A percentile compares a stretch with the other conserved stretches of the same genome.
Conservation (phyloP, 2,329 filamentous ascomycete species). For the Arthrinium puccinioides region DNA sequence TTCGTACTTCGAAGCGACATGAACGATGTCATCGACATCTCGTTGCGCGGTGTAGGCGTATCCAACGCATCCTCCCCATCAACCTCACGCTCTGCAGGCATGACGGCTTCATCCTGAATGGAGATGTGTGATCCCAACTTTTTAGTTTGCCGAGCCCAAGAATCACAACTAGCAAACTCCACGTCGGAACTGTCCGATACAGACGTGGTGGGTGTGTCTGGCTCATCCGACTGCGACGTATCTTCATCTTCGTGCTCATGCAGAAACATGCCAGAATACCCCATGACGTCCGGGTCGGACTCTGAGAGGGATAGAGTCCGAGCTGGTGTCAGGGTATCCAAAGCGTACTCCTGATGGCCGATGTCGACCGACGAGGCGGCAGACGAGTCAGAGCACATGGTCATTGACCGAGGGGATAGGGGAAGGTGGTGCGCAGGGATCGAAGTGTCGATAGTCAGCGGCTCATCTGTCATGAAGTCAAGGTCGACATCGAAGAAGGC, state of each 20-base stretch:
- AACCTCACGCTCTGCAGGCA: conserved; percentile 15
- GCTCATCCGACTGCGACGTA: conserved; percentile 37
- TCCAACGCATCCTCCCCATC: conserved; percentile 32
- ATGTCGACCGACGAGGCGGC: conserved; percentile 28
- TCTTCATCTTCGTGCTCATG: conserved; percentile 32
- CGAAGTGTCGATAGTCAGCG: conserved; percentile 24
- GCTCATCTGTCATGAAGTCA: conserved; percentile 38
- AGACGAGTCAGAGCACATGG: conserved; percentile 36
- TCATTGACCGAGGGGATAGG: conserved; percentile 43
- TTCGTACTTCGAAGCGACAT: conserved; percentile 10
- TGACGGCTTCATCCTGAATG: conserved; percentile 10
- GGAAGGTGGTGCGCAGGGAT: conserved; percentile 26
- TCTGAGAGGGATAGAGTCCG: conserved; percentile 46
- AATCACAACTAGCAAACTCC: conserved; percentile 20
- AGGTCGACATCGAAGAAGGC: conserved; percentile 35
- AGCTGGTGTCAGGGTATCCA: conserved; percentile 30
- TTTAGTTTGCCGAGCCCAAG: not conserved
- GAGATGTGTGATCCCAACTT: no score
- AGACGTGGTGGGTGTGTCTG: conserved; percentile 34
- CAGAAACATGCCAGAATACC: conserved; percentile 22
- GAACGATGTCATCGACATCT: conserved; percentile 25
- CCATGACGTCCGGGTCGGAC: conserved; percentile 35
- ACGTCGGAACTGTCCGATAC: conserved; percentile 38
- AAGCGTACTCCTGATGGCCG: conserved; percentile 24
- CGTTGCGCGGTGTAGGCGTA: conserved; percentile 35